phyloP scores from a whole-genome alignment of 2,329 filamentous ascomycete species.

The Hyphodiscus sp. region DNA sequence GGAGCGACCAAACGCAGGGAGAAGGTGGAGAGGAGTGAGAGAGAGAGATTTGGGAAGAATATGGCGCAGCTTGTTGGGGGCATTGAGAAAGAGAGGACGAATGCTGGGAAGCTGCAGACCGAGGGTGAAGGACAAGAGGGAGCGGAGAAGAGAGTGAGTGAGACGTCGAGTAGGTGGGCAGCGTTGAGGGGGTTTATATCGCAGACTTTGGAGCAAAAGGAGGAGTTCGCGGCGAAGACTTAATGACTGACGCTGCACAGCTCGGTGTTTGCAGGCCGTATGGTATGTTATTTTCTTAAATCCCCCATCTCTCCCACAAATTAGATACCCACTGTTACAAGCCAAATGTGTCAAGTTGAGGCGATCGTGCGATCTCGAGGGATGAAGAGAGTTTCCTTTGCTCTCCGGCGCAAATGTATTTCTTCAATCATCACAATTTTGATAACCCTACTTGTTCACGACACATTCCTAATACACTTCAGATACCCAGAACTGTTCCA shows the following conservation, averaged over 20 bases:
- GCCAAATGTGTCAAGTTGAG: neutral
- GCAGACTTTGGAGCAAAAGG: slow-evolving; percentile 78
- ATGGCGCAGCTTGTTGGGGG: slow-evolving; percentile 59
- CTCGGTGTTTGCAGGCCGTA: neutral
- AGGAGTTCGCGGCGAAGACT: slow-evolving; percentile 50
- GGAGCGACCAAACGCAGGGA: slow-evolving; percentile 82
- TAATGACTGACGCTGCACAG: neutral
- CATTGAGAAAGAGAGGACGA: slow-evolving; percentile 7
- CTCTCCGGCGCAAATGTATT: neutral
- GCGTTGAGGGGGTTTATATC: slow-evolving; percentile 75
- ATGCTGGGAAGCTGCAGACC: slow-evolving; percentile 4
- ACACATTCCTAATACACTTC: neutral
- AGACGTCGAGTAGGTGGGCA: slow-evolving; percentile 63
- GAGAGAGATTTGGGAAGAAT: slow-evolving; percentile 76
- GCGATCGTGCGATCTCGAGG: neutral
- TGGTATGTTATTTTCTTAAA: neutral
- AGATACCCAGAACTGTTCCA: neutral
- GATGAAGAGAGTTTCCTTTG: neutral
- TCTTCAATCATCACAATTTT: neutral
- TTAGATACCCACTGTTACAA: neutral
- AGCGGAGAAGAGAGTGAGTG: slow-evolving; percentile 8
- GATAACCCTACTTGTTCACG: neutral
- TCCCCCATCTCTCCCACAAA: neutral
- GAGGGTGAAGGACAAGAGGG: slow-evolving; percentile 2
- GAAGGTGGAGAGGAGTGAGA: slow-evolving; percentile 71